These are phyloP conservation scores for Solanum chmielewskii DNA, from an alignment of 257 asterid genomes.

Conservation along the genomic window DNA sequence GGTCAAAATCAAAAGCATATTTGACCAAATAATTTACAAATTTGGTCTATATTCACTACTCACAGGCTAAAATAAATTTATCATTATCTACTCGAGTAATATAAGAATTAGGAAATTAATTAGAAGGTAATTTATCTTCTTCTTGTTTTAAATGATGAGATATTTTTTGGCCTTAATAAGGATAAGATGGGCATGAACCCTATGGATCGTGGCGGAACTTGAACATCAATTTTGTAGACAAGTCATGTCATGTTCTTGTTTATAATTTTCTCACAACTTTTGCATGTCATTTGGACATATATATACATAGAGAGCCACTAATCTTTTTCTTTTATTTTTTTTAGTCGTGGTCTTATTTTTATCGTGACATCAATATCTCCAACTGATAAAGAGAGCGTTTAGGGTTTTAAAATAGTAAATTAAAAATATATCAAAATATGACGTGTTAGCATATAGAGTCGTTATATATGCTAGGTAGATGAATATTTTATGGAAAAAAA, in stretches of 20 bases:
- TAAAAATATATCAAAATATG: not conserved
- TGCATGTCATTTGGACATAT: not conserved
- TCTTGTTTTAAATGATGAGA: not conserved
- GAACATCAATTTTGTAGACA: not conserved
- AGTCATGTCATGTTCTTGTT: not conserved
- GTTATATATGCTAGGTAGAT: not conserved
- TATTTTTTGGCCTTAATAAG: not conserved
- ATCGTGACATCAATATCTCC: not conserved
- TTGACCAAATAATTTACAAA: not conserved
- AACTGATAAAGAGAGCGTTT: not conserved
- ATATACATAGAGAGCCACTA: not conserved
- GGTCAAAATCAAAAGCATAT: not conserved
- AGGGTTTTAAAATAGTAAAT: rapidly evolving
- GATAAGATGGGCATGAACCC: not conserved
- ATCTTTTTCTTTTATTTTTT: not conserved
- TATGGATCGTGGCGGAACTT: not conserved
- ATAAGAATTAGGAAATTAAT: not conserved
- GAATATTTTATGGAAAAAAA: not conserved
- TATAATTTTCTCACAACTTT: not conserved
- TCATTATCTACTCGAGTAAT: not conserved
- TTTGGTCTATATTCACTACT: not conserved
- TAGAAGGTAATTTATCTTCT: not conserved
- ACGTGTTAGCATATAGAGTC: not conserved
- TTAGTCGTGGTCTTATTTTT: not conserved
- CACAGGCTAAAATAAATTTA: not conserved